Evolutionary conservation across 1,284 basidiomycete genomes (phyloP).

Genomic region (Cryptococcus neoformans): DNA sequence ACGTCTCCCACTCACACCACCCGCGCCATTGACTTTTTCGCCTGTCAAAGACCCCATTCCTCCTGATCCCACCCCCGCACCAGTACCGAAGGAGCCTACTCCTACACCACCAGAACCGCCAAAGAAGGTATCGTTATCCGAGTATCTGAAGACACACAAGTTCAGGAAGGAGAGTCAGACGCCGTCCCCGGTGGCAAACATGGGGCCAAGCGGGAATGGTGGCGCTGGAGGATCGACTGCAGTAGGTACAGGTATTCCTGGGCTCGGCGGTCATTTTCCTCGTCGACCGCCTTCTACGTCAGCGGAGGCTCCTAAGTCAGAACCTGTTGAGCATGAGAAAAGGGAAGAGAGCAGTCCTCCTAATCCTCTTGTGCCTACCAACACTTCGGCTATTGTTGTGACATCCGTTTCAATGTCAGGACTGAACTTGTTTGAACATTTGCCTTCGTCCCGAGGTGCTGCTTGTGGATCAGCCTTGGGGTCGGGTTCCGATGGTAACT

Average conservation of each 20-base stretch:
- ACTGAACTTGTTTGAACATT: slow-evolving; percentile 32
- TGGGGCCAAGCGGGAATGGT: too few species aligned
- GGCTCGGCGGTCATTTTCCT: slow-evolving; percentile 6
- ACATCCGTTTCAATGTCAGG: background rate
- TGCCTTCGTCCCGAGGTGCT: slow-evolving; percentile 19
- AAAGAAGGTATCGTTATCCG: slow-evolving; percentile 39
- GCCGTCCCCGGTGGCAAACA: background rate
- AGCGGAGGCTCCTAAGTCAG: background rate
- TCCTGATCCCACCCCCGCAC: slow-evolving; percentile 16
- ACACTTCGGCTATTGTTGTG: slow-evolving; percentile 7
- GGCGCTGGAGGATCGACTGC: too few species aligned
- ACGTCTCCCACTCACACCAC: background rate
- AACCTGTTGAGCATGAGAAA: slow-evolving; percentile 4
- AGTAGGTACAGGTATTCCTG: too few species aligned
- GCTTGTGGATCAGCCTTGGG: background rate
- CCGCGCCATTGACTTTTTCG: background rate
- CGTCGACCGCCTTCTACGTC: slow-evolving; percentile 2
- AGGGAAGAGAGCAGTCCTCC: slow-evolving; percentile 6
- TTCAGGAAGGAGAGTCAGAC: slow-evolving; percentile 28
- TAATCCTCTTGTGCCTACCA: background rate
- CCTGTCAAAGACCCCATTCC: background rate
- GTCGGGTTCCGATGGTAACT: background rate
- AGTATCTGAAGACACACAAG: slow-evolving; percentile 40
- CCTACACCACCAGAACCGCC: slow-evolving; percentile 28
- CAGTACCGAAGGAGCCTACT: slow-evolving; percentile 22